Evolutionary conservation across 345 rosid species (phyloP).

Genomic region (Moricandia moricandioides): DNA sequence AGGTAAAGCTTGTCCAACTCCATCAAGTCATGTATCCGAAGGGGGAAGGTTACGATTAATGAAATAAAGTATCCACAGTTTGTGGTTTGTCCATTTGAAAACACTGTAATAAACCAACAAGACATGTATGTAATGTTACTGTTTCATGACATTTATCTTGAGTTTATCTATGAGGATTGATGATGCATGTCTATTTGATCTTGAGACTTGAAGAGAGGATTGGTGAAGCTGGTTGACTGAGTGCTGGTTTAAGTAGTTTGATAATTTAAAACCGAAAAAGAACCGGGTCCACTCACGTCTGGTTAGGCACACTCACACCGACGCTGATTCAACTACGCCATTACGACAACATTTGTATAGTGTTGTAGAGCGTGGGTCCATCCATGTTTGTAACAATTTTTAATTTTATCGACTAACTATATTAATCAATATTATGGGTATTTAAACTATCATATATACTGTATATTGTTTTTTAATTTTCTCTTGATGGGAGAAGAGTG

Average conservation of each 20-base stretch:
- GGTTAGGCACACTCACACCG: not conserved
- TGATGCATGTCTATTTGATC: not conserved
- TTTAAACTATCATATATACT: not conserved
- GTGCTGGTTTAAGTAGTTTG: not conserved
- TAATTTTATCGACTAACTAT: conserved; percentile 11
- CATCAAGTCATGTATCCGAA: not conserved
- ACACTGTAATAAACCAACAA: not conserved
- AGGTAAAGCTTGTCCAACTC: conserved; percentile 28
- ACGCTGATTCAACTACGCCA: not conserved
- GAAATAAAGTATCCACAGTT: not conserved
- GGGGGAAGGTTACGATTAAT: not conserved
- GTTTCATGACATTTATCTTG: not conserved
- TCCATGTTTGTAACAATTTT: conserved; percentile 4
- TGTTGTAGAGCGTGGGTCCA: conserved; percentile 24
- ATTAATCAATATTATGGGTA: conserved; percentile 20
- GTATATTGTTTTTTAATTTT: not conserved
- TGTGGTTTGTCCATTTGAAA: not conserved
- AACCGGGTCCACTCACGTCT: not conserved
- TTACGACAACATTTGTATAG: conserved; percentile 14
- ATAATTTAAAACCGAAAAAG: not conserved
- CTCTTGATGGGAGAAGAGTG: not conserved
- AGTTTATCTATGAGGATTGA: not conserved
- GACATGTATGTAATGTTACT: not conserved
- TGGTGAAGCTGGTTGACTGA: not conserved
- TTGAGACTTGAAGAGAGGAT: not conserved